These are phyloP conservation scores for Chionographis japonica DNA, from an alignment of 106 monocot species.

Conservation along the genomic window DNA sequence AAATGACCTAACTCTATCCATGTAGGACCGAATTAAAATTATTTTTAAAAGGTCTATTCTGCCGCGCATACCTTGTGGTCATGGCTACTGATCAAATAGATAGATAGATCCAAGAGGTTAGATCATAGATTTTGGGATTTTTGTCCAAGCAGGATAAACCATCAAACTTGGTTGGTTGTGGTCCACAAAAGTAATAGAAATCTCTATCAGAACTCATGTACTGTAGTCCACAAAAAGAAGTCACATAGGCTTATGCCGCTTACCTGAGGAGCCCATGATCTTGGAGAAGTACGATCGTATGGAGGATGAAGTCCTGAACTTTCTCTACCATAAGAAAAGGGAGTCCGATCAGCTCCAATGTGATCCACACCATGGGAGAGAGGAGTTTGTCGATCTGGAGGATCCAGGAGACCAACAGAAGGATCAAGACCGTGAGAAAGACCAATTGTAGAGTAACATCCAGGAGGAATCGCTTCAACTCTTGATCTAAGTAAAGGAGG, in stretches of 20 bases:
- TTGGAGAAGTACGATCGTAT: constrained; percentile 33
- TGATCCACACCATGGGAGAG: constrained; percentile 22
- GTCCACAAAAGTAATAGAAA: too few species aligned
- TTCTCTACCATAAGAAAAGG: constrained; percentile 38
- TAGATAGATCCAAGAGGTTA: too few species aligned
- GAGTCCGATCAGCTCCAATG: constrained; percentile 24
- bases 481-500: constrained; percentile 30
- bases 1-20: too few species aligned
- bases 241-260: background rate
- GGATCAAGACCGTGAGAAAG: constrained; percentile 36
- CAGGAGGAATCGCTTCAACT: constrained; percentile 35
- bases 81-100: too few species aligned
- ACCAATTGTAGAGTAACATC: constrained; percentile 13
- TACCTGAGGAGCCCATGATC: constrained; percentile 39
- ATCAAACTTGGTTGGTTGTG: too few species aligned
- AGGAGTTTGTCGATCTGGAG: constrained; percentile 8
- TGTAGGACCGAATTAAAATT: too few species aligned
- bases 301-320: constrained; percentile 13
- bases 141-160: too few species aligned
- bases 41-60: too few species aligned
- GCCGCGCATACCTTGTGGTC: too few species aligned
- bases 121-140: too few species aligned
- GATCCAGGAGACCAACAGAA: constrained; percentile 10
- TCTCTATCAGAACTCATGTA: too few species aligned
- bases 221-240: background rate